A percentile compares a stretch with the other conserved stretches of the same genome.
Conservation (phyloP, 768 basidiomycete species). For the Mycena metata region DNA sequence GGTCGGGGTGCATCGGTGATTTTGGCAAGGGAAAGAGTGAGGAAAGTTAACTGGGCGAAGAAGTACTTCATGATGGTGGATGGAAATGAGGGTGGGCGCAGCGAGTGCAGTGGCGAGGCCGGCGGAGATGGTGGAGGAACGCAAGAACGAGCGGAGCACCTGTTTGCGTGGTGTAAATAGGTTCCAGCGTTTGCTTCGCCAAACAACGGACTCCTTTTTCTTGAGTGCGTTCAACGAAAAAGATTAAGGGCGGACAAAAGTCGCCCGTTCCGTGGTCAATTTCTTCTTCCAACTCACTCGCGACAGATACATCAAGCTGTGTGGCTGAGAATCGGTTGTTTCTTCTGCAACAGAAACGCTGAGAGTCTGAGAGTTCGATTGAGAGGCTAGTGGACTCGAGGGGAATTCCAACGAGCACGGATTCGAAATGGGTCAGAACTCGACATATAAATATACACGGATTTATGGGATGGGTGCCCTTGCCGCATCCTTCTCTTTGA, state of each 20-base stretch:
- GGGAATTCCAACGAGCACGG: no score
- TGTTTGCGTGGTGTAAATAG: no score
- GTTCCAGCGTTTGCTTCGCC: no score
- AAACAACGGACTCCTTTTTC: no score
- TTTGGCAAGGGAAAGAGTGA: constrained; percentile 5
- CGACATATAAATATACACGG: not conserved
- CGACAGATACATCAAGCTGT: no score
- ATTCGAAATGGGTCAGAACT: not conserved
- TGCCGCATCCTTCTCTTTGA: constrained; percentile 76
- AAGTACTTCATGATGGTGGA: constrained; percentile 24
- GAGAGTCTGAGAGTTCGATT: no score
- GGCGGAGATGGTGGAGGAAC: constrained; percentile 20
- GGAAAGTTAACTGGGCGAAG: not conserved
- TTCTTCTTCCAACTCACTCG: no score
- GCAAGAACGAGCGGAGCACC: constrained; percentile 10
- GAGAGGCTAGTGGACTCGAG: no score
- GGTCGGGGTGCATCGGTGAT: constrained; percentile 11
- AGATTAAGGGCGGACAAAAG: no score
- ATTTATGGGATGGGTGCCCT: constrained; percentile 60
- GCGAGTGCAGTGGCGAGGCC: constrained; percentile 18
- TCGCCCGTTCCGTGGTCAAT: no score
- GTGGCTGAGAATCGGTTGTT: no score
- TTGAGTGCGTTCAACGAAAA: not conserved
- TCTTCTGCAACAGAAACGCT: no score
- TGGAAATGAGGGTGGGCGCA: constrained; percentile 21